Percentiles rank a stretch among this genome's conserved stretches.
Conservation (phyloP, 208 protist species). For the Wallacemonas collosoma region DNA sequence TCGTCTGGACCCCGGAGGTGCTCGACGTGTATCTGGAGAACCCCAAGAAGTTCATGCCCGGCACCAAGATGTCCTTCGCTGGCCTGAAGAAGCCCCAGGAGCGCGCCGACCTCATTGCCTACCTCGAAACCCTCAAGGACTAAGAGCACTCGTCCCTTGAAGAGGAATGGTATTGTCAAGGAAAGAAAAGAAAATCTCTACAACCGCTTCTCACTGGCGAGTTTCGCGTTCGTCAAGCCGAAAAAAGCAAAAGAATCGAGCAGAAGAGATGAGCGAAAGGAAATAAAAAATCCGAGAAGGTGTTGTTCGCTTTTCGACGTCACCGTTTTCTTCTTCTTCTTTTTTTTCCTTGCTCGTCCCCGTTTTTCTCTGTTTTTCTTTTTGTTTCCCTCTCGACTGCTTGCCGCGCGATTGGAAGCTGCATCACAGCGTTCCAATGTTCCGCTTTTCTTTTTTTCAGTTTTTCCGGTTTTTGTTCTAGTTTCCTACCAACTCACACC, state of each 20-base stretch:
- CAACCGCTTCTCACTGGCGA: not conserved
- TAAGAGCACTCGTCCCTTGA: not conserved
- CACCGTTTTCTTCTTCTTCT: constrained; percentile 9
- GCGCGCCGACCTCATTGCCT: constrained; percentile 94
- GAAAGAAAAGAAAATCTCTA: not conserved
- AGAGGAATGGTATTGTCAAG: not conserved
- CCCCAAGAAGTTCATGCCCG: constrained; percentile 98
- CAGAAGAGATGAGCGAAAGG: not conserved
- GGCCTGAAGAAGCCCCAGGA: constrained; percentile 95
- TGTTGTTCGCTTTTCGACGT: constrained; percentile 5
- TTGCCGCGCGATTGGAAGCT: no score
- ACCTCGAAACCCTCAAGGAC: constrained; percentile 84
- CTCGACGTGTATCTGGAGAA: constrained; percentile 96
- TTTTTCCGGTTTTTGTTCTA: constrained; percentile 14
- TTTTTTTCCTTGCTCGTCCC: constrained; percentile 11
- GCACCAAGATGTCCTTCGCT: constrained; percentile 98
- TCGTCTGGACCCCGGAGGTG: constrained; percentile 93
- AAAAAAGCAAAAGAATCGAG: constrained; percentile 14
- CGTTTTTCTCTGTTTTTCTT: constrained; percentile 1
- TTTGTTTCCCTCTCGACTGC: not conserved
- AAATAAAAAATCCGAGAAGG: constrained; percentile 11
- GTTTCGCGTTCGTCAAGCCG: not conserved
- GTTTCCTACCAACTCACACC: constrained; percentile 20
- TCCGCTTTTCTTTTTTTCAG: constrained; percentile 1
- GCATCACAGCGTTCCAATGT: not conserved